Conservation (phyloP, 345 rosid genomes). For the Acer saccharum region DNA sequence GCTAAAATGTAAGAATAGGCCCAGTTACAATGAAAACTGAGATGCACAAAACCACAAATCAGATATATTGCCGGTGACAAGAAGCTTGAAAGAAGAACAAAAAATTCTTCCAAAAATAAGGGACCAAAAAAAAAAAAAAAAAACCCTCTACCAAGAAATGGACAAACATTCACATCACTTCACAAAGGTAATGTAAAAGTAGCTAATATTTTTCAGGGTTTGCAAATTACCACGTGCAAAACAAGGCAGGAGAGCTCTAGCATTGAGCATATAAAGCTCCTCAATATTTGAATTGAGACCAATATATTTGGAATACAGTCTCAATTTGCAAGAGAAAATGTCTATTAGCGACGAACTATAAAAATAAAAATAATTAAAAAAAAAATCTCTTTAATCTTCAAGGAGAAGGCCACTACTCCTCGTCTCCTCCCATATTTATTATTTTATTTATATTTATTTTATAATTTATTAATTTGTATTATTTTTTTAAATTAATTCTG, state of each 20-base stretch:
- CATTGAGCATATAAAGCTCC: slow-evolving; percentile 95
- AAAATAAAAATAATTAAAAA: no score
- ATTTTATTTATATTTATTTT: no score
- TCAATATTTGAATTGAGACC: slow-evolving; percentile 91
- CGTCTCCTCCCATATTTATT: no score
- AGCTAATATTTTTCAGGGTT: slow-evolving; percentile 37
- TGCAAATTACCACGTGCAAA: slow-evolving; percentile 77
- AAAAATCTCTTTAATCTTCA: no score
- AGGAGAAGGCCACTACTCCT: no score
- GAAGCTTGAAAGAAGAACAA: slow-evolving; percentile 19
- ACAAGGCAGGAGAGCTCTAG: slow-evolving; percentile 90
- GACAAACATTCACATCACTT: slow-evolving; percentile 23
- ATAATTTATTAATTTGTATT: no score
- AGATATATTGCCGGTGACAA: slow-evolving; percentile 22
- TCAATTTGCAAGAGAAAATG: no score
- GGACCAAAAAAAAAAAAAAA: not conserved
- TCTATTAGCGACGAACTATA: no score
- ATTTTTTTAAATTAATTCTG: no score
- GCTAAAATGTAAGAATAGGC: slow-evolving; percentile 13
- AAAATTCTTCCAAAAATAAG: slow-evolving; percentile 22
- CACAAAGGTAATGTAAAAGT: not conserved
- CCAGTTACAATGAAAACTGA: slow-evolving; percentile 11
- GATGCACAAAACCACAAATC: slow-evolving; percentile 23
- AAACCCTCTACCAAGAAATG: slow-evolving; percentile 15
- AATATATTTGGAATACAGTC: slow-evolving; percentile 7